phyloP scores from a whole-genome alignment of 2,329 filamentous ascomycete species.

The Dactylonectria macrodidyma region DNA sequence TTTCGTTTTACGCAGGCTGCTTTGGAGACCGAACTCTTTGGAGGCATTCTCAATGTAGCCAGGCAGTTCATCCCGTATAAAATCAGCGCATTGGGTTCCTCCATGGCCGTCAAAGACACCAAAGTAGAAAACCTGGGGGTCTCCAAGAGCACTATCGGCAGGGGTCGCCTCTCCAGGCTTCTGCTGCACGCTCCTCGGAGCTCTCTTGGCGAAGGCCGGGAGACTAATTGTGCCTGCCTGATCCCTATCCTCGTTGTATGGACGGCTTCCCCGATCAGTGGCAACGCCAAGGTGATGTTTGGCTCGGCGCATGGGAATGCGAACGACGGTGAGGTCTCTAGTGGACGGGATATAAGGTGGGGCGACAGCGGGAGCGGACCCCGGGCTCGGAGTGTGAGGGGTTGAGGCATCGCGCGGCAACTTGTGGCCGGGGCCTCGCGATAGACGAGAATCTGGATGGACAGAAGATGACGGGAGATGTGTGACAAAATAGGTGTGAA shows the following conservation, averaged over 20 bases:
- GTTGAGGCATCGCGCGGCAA: slow-evolving; percentile 88
- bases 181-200: slow-evolving; percentile 75
- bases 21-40: slow-evolving; percentile 81
- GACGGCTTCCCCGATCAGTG: slow-evolving; percentile 83
- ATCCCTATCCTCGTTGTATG: slow-evolving; percentile 94
- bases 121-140: slow-evolving; percentile 98
- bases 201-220: slow-evolving; percentile 90
- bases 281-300: slow-evolving; percentile 95
- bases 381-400: slow-evolving; percentile 75
- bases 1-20: slow-evolving; percentile 73
- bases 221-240: slow-evolving; percentile 95
- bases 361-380: slow-evolving; percentile 71
- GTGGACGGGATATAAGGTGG: slow-evolving; percentile 69
- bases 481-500: slow-evolving; percentile 98
- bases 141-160: slow-evolving; percentile 84
- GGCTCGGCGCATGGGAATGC: slow-evolving; percentile 92
- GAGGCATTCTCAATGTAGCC: slow-evolving; percentile 90
- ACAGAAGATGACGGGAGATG: slow-evolving; percentile 94
- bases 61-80: slow-evolving; percentile 87
- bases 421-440: slow-evolving; percentile 81
- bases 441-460: slow-evolving; percentile 83
- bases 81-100: slow-evolving; percentile 88
- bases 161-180: slow-evolving; percentile 73
- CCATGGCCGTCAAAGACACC: slow-evolving; percentile 97
- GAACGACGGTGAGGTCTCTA: slow-evolving; percentile 91